phyloP scores from a whole-genome alignment of 495 filamentous ascomycete genomes.

The Immersiella caudata region DNA sequence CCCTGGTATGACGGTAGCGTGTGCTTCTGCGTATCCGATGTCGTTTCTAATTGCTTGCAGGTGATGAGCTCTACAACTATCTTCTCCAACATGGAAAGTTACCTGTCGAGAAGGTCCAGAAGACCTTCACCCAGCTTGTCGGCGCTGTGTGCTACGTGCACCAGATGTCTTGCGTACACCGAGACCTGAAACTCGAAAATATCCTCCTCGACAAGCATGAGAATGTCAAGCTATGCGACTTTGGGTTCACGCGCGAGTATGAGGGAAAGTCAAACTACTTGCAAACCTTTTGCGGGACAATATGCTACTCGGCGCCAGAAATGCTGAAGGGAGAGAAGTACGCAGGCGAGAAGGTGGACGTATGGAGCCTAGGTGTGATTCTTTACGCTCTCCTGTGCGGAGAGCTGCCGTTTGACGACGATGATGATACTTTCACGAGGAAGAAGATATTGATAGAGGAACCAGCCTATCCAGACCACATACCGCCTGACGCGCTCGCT shows the following conservation, averaged over 20 bases:
- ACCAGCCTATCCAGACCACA: slow-evolving; percentile 77
- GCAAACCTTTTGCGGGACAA: slow-evolving; percentile 96
- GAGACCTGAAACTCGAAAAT: slow-evolving; percentile 96
- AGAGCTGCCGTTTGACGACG: slow-evolving; percentile 95
- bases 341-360: slow-evolving; percentile 94
- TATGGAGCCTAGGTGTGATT: slow-evolving; percentile 97
- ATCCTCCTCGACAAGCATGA: slow-evolving; percentile 95
- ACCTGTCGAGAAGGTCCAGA: slow-evolving; percentile 86
- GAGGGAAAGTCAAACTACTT: slow-evolving; percentile 93
- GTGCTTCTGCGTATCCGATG: not conserved
- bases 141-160: slow-evolving; percentile 96
- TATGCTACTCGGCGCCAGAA: slow-evolving; percentile 96
- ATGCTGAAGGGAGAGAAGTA: slow-evolving; percentile 99
- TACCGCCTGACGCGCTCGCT: slow-evolving; percentile 74
- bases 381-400: slow-evolving; percentile 90
- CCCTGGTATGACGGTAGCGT: slow-evolving; percentile 64
- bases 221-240: slow-evolving; percentile 98
- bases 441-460: slow-evolving; percentile 81
- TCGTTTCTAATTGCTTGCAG: slow-evolving; percentile 49
- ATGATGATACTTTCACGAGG: slow-evolving; percentile 84
- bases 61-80: slow-evolving; percentile 97
- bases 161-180: slow-evolving; percentile 92
- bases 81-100: slow-evolving; percentile 83
- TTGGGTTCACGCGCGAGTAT: slow-evolving; percentile 97
- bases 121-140: slow-evolving; percentile 93